phyloP scores from a whole-genome alignment of 495 filamentous ascomycete species.

The Penicillium crystallinum region DNA sequence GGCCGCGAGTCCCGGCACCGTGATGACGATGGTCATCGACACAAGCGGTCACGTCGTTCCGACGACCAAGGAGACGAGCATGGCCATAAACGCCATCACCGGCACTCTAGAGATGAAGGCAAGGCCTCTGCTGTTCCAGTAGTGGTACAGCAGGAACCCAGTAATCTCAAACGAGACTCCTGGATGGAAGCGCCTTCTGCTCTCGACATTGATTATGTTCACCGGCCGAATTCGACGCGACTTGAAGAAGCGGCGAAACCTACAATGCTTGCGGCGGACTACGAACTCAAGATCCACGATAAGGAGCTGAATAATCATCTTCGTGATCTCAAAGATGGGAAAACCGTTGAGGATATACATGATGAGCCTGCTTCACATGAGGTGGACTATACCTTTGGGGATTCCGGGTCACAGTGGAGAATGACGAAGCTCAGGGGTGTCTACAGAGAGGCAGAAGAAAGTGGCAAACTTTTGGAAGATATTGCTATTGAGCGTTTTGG shows the following conservation, averaged over 20 bases:
- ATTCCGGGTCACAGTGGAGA: constrained; percentile 84
- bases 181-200: constrained; percentile 92
- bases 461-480: constrained; percentile 64
- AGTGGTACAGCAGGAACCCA: constrained; percentile 32
- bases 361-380: constrained; percentile 54
- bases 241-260: constrained; percentile 38
- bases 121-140: constrained; percentile 18
- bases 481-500: constrained; percentile 80
- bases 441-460: constrained; percentile 74
- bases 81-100: constrained; percentile 35
- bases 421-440: constrained; percentile 91
- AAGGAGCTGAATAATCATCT: constrained; percentile 77
- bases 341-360: constrained; percentile 45
- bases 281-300: constrained; percentile 71
- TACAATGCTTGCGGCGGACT: constrained; percentile 55
- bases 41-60: constrained; percentile 51
- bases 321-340: constrained; percentile 55
- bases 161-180: constrained; percentile 60
- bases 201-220: constrained; percentile 79
- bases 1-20: constrained; percentile 32
- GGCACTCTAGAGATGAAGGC: constrained; percentile 25
- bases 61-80: constrained; percentile 39
- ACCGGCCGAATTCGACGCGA: constrained; percentile 50
- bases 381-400: constrained; percentile 82
- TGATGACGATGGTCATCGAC: constrained; percentile 44